Conservation (phyloP, 305 asterid species). For the Solanum hybrid region DNA sequence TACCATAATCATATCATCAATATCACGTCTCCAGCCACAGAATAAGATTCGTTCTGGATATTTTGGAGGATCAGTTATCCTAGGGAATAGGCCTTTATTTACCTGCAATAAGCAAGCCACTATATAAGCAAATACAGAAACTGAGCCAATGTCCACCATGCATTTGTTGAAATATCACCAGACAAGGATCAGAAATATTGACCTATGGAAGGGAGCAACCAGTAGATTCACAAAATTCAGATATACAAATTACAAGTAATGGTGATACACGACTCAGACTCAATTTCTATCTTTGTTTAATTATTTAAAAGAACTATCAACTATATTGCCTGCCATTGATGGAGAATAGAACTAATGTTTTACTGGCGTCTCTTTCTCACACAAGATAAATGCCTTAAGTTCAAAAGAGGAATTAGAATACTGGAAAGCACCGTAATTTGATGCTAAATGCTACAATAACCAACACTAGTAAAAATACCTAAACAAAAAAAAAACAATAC, state of each 20-base stretch:
- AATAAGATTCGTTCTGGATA: constrained; percentile 84
- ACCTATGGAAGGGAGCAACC: neutral
- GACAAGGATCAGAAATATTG: neutral
- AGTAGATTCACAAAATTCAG: neutral
- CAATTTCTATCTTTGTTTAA: neutral
- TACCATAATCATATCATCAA: constrained; percentile 97
- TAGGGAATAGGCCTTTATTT: constrained; percentile 55
- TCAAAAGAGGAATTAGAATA: neutral
- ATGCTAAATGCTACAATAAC: neutral
- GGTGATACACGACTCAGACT: neutral
- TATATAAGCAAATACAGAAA: neutral
- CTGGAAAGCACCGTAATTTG: neutral
- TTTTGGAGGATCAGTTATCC: constrained; percentile 73
- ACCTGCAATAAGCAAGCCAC: constrained; percentile 39
- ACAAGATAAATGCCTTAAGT: neutral
- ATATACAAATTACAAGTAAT: neutral
- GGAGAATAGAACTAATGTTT: neutral
- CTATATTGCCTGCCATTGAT: neutral
- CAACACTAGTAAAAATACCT: neutral
- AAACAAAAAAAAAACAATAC: neutral
- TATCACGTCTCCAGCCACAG: constrained; percentile 99
- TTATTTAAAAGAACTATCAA: neutral
- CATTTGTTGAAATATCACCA: neutral
- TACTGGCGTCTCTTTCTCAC: neutral
- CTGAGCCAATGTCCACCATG: neutral